Base-by-base conservation (phyloP, 2,329 filamentous ascomycete species). In the Aspergillus pseudoglaucus region DNA sequence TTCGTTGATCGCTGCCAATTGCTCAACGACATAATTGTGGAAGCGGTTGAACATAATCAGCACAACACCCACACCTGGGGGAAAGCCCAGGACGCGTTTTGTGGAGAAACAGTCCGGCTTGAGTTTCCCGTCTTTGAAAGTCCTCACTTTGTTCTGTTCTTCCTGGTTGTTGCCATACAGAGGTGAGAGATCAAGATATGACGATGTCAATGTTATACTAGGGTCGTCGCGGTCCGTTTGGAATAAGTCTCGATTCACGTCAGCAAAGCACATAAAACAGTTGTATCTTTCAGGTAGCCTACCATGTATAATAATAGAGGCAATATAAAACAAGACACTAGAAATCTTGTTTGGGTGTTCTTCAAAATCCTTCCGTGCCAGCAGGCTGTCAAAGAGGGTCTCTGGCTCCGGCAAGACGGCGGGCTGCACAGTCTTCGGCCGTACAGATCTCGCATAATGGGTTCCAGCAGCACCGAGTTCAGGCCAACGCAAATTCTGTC, bases 311-410 rank as follows among this genome's bases (percentile, higher is more conserved):
- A 82, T 80, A 58, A 90, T 84, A 6, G 84, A 81, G 0, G 85
- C 87, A 39, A 87, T 72, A 54, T 89, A 88, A 64, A 88, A 88
- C 14, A 90, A 71, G 69, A 88, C 81, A 56, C 82, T 84, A 0
- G 85, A 89, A 37, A 90, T 82, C n/a, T 81, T 78, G 44, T 84
- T 84, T 0, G 84, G 82, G 61, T 88, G 86, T 47, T 81, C 73
- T 51, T 80, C 75, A 51, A 81, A 80, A n/a, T 75, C 67, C 49
- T 78, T 76, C 22, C 84, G 77, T 14, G 79, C 81, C 74, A 88
- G 78, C 22, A 87, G 61, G 18, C 77, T 78, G 63, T 88, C 84
- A 50, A 88, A 88, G 3, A 88, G 70, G 12, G 83, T 69, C 15
- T 79, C 80, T 0, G 84, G 76, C 44, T 87, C 84, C 1, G 84